Conservation (phyloP, 1,139 yeast species). For the Pichia sp. region DNA sequence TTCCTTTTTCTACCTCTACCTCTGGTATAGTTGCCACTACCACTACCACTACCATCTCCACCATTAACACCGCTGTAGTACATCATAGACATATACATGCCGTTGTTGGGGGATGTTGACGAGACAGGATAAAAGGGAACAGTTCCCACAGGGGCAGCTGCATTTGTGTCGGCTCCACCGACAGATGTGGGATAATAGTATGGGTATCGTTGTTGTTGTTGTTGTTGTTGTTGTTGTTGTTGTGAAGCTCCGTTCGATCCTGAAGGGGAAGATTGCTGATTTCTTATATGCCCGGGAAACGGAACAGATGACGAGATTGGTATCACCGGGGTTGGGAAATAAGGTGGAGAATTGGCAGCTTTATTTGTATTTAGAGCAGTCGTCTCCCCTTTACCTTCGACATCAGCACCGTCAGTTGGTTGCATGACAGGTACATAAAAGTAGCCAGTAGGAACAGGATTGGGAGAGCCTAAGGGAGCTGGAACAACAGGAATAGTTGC, state of each 20-base stretch:
- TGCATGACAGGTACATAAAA: conserved; percentile 9
- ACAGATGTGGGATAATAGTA: neutral
- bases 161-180: neutral
- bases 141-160: too few species aligned
- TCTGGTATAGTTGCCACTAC: neutral
- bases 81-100: conserved; percentile 6
- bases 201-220: neutral
- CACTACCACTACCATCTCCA: neutral
- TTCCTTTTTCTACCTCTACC: neutral
- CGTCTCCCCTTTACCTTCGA: neutral
- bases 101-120: too few species aligned
- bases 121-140: too few species aligned
- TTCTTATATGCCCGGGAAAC: too few species aligned
- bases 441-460: conserved; percentile 1
- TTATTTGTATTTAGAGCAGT: neutral
- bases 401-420: neutral
- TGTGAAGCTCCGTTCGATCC: too few species aligned
- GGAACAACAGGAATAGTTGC: neutral
- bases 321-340: conserved; percentile 6
- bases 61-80: conserved; percentile 2
- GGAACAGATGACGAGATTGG: conserved; percentile 2
- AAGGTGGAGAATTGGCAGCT: neutral
- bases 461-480: neutral
- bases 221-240: too few species aligned
- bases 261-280: too few species aligned